Base-by-base conservation (phyloP, 345 rosid species). In the Brassica incana region DNA sequence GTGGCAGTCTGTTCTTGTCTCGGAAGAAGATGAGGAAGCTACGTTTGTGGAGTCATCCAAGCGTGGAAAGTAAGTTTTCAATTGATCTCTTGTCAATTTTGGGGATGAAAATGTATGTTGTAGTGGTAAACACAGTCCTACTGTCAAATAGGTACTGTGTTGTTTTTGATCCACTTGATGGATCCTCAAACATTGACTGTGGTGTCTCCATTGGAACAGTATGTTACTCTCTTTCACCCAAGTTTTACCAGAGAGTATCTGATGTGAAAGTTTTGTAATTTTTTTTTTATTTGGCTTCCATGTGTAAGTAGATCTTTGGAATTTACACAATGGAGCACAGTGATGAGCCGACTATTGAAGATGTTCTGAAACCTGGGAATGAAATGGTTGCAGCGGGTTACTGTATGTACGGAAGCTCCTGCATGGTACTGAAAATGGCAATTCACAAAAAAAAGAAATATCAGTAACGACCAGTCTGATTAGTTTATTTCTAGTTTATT, bases 391-490 rank as follows among this genome's bases (percentile, higher is more conserved):
- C 99, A 15, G 99, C 99, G 67, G 99, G 99, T 72, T 95, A 93
- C 76, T 95, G 98, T 88, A 91, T 95, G 98, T 95, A 95, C 65
- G 99, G 99, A 79, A 95, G 99, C 86, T 93, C 97, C 52, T 95
- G 99, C 90, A 95, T 85, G 95, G 97, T 95, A 95, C n/a, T 71
- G 77, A 30, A 14, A 69, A 64, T 10, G 18, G 18, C 27, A 16
- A 38, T 36, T 27, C 18, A 43, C 54, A 4, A 52, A 52, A 50
- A 0, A 5, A n/a, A 1, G 5, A 45, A 11, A 14, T 52, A 52
- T n/a, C 16, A 52, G 3, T 52, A 52, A 0, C n/a, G n/a, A 20
- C 60, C 64, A 69, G 48, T 36, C 15, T 45, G 15, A 8, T 58
- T 59, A 0, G 36, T 10, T 15, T 76, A 38, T 72, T 77, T 29